These are phyloP conservation scores for Immersiella caudata DNA, from an alignment of 495 filamentous ascomycete genomes.

Conservation along the genomic window DNA sequence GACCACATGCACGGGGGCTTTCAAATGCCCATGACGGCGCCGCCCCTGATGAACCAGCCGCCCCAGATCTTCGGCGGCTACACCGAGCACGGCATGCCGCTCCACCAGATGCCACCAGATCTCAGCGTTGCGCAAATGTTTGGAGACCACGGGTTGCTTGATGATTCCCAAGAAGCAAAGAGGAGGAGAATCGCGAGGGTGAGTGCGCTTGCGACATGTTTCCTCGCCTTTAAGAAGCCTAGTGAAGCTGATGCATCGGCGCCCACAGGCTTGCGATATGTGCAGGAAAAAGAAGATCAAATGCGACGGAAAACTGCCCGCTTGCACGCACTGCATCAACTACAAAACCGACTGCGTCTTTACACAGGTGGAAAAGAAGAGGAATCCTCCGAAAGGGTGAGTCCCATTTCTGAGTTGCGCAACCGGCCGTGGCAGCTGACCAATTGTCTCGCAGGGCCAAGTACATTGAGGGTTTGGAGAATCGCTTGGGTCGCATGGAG, in stretches of 20 bases:
- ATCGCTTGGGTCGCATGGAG: slow-evolving; percentile 92
- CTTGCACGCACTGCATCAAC: slow-evolving; percentile 95
- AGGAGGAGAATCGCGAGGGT: slow-evolving; percentile 90
- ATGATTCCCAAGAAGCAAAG: slow-evolving; percentile 84
- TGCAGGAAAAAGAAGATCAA: slow-evolving; percentile 99
- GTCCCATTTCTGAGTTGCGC: slow-evolving; percentile 4
- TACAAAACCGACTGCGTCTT: slow-evolving; percentile 99
- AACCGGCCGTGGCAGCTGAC: slow-evolving; percentile 26
- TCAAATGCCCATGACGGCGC: slow-evolving; percentile 57
- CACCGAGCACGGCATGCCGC: slow-evolving; percentile 59
- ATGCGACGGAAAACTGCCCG: slow-evolving; percentile 94
- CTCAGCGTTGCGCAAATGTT: slow-evolving; percentile 62
- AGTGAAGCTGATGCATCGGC: slow-evolving; percentile 31
- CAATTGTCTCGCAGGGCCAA: slow-evolving; percentile 66
- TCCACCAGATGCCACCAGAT: slow-evolving; percentile 52
- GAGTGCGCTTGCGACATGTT: slow-evolving; percentile 31
- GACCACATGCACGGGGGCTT: slow-evolving; percentile 53
- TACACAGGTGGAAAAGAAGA: slow-evolving; percentile 98
- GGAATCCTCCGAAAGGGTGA: slow-evolving; percentile 95
- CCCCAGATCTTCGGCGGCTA: slow-evolving; percentile 72
- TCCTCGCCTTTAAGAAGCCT: not conserved
- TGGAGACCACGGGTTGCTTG: slow-evolving; percentile 57
- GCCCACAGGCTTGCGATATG: slow-evolving; percentile 88
- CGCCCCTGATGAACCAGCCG: slow-evolving; percentile 64
- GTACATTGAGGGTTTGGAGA: slow-evolving; percentile 97